These are phyloP conservation scores for Talaromyces islandicus DNA, from an alignment of 2,329 filamentous ascomycete genomes.

Conservation along the genomic window DNA sequence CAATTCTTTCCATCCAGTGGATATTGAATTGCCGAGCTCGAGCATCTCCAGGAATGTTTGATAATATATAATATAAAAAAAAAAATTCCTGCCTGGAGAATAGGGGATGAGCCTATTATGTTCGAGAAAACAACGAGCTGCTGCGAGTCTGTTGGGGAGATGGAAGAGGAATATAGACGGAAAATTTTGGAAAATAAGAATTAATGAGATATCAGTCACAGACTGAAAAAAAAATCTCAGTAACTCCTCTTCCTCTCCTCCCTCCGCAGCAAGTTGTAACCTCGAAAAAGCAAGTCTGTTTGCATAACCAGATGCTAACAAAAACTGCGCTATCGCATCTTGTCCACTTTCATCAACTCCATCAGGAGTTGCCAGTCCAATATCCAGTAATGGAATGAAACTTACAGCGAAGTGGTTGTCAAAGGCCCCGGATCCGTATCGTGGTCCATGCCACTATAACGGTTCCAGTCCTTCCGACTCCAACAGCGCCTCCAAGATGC, in stretches of 20 bases:
- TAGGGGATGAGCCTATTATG: constrained; percentile 50
- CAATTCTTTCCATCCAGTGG: constrained; percentile 24
- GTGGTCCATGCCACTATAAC: constrained; percentile 15
- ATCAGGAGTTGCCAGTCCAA: constrained; percentile 28
- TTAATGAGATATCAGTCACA: not conserved
- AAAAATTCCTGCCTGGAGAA: constrained; percentile 42
- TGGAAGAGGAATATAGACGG: not conserved
- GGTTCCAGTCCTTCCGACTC: not conserved
- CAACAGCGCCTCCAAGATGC: constrained; percentile 17
- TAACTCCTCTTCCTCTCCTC: not conserved
- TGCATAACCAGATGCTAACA: constrained; percentile 17
- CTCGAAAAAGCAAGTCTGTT: not conserved
- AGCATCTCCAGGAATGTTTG: constrained; percentile 29
- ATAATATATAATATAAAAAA: not conserved
- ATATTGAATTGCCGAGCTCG: constrained; percentile 13
- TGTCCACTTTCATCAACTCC: constrained; percentile 13
- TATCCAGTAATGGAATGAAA: constrained; percentile 35
- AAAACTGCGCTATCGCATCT: constrained; percentile 11
- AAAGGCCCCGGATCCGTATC: constrained; percentile 13
- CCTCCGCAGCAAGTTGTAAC: not conserved
- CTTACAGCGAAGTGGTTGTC: constrained; percentile 31
- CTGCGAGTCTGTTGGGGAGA: not conserved
- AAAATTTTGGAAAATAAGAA: not conserved
- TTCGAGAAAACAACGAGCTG: constrained; percentile 8
- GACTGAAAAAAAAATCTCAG: not conserved